These are phyloP conservation scores for Chalaropsis thielavioides DNA, from an alignment of 2,329 filamentous ascomycete species.

Conservation along the genomic window DNA sequence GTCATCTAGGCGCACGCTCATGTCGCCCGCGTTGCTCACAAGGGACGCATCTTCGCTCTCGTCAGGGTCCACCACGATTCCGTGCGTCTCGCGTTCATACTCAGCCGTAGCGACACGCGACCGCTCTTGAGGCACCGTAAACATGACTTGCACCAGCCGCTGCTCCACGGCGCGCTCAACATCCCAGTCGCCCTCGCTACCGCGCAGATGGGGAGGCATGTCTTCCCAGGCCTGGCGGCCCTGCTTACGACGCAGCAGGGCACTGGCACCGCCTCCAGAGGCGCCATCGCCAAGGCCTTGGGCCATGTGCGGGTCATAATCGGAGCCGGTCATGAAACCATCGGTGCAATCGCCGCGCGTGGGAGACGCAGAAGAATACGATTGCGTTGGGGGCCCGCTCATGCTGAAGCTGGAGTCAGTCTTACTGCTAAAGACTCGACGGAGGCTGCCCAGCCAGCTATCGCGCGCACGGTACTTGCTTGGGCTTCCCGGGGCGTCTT, in stretches of 20 bases:
- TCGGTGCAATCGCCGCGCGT: slow-evolving; percentile 25
- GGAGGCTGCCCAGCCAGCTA: slow-evolving; percentile 56
- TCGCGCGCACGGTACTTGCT: slow-evolving; percentile 41
- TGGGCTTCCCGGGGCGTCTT: slow-evolving; percentile 35
- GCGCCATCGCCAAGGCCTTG: slow-evolving; percentile 30
- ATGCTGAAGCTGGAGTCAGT: slow-evolving; percentile 22
- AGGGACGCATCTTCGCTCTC: slow-evolving; percentile 13
- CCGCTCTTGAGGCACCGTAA: slow-evolving; percentile 78
- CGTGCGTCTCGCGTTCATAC: slow-evolving; percentile 24
- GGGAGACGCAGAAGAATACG: slow-evolving; percentile 18
- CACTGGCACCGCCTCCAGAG: slow-evolving; percentile 22
- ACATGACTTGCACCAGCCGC: slow-evolving; percentile 69
- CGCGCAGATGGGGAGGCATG: slow-evolving; percentile 21
- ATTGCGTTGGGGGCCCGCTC: slow-evolving; percentile 19
- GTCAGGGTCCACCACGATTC: slow-evolving; percentile 13
- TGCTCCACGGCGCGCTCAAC: slow-evolving; percentile 59
- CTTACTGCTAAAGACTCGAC: slow-evolving; percentile 43
- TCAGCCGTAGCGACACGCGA: slow-evolving; percentile 82
- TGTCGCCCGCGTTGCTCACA: slow-evolving; percentile 15
- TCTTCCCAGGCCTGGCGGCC: slow-evolving; percentile 40
- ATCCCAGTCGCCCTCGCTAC: slow-evolving; percentile 57
- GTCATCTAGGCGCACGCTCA: slow-evolving; percentile 2
- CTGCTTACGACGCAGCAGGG: slow-evolving; percentile 39
- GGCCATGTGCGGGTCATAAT: slow-evolving; percentile 31
- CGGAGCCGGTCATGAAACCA: slow-evolving; percentile 22